phyloP scores from a whole-genome alignment of 768 basidiomycete species.

The Tylopilus balloui region DNA sequence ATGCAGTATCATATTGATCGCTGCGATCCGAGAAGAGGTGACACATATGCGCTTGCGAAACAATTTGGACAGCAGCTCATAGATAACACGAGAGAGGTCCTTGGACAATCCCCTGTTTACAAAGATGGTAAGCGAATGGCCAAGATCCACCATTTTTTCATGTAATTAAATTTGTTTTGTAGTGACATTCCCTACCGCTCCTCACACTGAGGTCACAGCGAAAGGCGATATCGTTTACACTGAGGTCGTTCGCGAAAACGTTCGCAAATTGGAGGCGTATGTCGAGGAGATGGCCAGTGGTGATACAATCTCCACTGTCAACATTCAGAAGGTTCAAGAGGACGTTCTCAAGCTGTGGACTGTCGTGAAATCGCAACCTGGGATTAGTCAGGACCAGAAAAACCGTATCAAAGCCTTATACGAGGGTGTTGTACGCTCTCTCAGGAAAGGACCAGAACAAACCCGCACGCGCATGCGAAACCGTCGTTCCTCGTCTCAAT shows the following conservation, averaged over 20 bases:
- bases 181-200: slow-evolving; percentile 99
- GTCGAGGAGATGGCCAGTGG: slow-evolving; percentile 98
- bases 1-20: slow-evolving; percentile 95
- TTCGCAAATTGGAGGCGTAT: slow-evolving; percentile 96
- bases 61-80: slow-evolving; percentile 95
- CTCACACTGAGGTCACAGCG: slow-evolving; percentile 86
- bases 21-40: slow-evolving; percentile 75
- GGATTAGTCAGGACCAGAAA: slow-evolving; percentile 96
- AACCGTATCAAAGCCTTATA: slow-evolving; percentile 92
- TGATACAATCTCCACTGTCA: slow-evolving; percentile 79
- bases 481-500: slow-evolving; percentile 92
- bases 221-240: slow-evolving; percentile 94
- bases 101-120: slow-evolving; percentile 83
- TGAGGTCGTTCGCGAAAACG: slow-evolving; percentile 93
- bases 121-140: slow-evolving; percentile 75
- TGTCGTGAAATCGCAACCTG: slow-evolving; percentile 93
- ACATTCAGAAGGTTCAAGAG: slow-evolving; percentile 97
- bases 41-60: slow-evolving; percentile 92
- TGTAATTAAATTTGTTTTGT: neutral
- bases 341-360: slow-evolving; percentile 97
- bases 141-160: neutral
- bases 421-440: slow-evolving; percentile 91
- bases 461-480: slow-evolving; percentile 53
- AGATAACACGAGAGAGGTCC: slow-evolving; percentile 84
- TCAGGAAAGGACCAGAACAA: slow-evolving; percentile 74